Conservation (phyloP, 306 rosid species). For the Quercus variabilis region DNA sequence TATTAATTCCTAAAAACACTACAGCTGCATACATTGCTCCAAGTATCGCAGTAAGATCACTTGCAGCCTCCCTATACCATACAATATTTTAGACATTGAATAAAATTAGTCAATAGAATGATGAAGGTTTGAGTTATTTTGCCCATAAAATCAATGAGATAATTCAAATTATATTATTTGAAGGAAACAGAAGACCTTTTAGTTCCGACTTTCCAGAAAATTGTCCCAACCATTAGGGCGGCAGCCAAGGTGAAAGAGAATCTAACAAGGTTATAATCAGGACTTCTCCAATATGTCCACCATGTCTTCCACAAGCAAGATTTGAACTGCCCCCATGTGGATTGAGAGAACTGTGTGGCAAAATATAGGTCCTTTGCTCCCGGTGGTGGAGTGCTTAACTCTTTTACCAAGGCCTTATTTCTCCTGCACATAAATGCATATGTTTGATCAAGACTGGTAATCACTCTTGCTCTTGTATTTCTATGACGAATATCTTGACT, state of each 20-base stretch:
- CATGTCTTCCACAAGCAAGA: constrained; percentile 92
- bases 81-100: not conserved
- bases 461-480: not conserved
- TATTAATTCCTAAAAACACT: constrained; percentile 78
- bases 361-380: constrained; percentile 71
- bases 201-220: constrained; percentile 81
- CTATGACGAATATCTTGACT: constrained; percentile 30
- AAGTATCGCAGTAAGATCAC: constrained; percentile 55
- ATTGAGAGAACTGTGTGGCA: constrained; percentile 63
- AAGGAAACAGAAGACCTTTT: constrained; percentile 44
- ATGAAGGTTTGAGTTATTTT: not conserved
- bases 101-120: not conserved
- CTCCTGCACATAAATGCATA: constrained; percentile 42
- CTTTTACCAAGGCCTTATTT: constrained; percentile 69
- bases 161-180: not conserved
- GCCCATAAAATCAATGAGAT: not conserved
- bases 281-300: constrained; percentile 96
- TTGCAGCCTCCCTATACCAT: constrained; percentile 44
- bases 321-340: constrained; percentile 64
- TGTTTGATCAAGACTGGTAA: constrained; percentile 13
- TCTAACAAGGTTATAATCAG: constrained; percentile 96
- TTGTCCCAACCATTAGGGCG: constrained; percentile 77
- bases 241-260: constrained; percentile 65
- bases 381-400: constrained; percentile 65
- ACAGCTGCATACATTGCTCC: constrained; percentile 95